Evolutionary conservation across 768 basidiomycete species (phyloP).

Genomic region (Tricholoma matsutake): DNA sequence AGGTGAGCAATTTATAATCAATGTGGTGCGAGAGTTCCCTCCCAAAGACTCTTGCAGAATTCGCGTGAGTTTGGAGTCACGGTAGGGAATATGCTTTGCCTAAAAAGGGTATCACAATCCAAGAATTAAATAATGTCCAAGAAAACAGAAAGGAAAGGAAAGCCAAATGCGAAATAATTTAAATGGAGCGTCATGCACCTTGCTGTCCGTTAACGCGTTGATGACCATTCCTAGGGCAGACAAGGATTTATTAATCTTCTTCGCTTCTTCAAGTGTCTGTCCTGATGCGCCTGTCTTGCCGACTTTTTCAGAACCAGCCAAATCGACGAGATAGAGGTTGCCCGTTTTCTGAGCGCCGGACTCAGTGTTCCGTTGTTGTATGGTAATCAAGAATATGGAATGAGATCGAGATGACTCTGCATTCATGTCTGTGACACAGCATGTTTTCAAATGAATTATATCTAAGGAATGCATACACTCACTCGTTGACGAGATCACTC

Average conservation of each 20-base stretch:
- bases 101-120: slow-evolving; percentile 26
- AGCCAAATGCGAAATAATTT: background rate
- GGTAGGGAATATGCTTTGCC: slow-evolving; percentile 97
- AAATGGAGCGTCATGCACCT: slow-evolving; percentile 45
- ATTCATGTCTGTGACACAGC: slow-evolving; percentile 74
- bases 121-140: background rate
- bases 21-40: slow-evolving; percentile 91
- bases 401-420: slow-evolving; percentile 98
- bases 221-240: slow-evolving; percentile 99
- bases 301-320: slow-evolving; percentile 98
- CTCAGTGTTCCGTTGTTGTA: slow-evolving; percentile 95
- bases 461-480: slow-evolving; percentile 27
- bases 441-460: background rate
- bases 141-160: background rate
- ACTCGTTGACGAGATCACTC: slow-evolving; percentile 96
- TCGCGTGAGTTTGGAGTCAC: slow-evolving; percentile 98
- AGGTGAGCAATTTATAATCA: slow-evolving; percentile 99
- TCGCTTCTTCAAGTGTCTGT: slow-evolving; percentile 98
- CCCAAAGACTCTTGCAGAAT: slow-evolving; percentile 98
- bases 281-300: slow-evolving; percentile 99
- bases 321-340: slow-evolving; percentile 94
- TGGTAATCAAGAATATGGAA: slow-evolving; percentile 97
- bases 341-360: slow-evolving; percentile 95
- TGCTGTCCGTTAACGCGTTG: slow-evolving; percentile 94
- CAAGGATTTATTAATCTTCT: slow-evolving; percentile 99